phyloP scores from a whole-genome alignment of 1,284 basidiomycete genomes.

The Puccinia triticina region DNA sequence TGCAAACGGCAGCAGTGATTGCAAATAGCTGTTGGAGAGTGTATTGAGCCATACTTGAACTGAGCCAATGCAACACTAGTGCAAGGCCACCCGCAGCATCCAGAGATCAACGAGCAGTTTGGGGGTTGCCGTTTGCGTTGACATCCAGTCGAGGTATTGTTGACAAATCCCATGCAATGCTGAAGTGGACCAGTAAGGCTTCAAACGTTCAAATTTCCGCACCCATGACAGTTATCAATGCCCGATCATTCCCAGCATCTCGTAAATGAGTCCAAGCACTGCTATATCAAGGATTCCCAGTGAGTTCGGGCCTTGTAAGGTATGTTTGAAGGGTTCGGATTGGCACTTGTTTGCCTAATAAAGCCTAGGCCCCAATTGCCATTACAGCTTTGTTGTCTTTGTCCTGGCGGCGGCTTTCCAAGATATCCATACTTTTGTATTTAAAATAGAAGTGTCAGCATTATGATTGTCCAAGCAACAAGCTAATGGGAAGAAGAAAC shows the following conservation, averaged over 20 bases:
- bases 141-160: background rate
- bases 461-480: too few species aligned
- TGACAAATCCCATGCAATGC: background rate
- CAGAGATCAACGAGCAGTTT: conserved; percentile 61
- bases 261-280: background rate
- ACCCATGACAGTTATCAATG: conserved; percentile 65
- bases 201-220: conserved; percentile 63
- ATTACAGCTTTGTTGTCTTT: too few species aligned
- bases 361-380: too few species aligned
- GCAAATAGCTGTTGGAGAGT: conserved; percentile 62
- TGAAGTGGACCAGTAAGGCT: conserved; percentile 61
- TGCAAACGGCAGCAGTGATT: conserved; percentile 57
- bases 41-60: conserved; percentile 62
- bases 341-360: too few species aligned
- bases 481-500: too few species aligned
- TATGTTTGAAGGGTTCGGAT: background rate
- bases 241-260: conserved; percentile 54
- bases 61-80: conserved; percentile 64
- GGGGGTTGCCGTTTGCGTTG: conserved; percentile 56
- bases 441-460: too few species aligned
- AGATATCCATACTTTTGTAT: too few species aligned
- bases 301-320: background rate
- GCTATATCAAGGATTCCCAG: background rate
- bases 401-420: too few species aligned
- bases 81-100: conserved; percentile 65